Percentiles rank a stretch among this genome's conserved stretches.
Evolutionary conservation across 225 moss, liverwort and hornwort species (phyloP).

Genomic region (Marchantia polymorpha): DNA sequence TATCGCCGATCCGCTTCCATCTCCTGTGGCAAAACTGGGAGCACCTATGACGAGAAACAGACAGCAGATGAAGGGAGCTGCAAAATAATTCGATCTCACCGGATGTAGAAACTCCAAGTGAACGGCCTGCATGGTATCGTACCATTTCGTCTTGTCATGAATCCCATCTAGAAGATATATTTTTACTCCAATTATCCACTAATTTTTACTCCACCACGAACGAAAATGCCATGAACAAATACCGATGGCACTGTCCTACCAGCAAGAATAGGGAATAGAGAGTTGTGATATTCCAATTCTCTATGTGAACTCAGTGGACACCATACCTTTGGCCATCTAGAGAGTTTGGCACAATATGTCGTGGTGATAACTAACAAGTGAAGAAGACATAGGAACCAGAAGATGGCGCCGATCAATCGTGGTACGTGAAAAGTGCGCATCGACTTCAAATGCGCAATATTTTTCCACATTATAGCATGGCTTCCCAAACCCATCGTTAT

Average conservation of each 20-base stretch:
- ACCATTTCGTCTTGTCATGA: too few relatives aligned
- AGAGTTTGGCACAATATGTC: conserved; percentile 36
- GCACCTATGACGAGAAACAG: conserved; percentile 41
- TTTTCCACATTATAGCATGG: conserved; percentile 8
- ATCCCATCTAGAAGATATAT: too few relatives aligned
- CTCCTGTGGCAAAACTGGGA: conserved; percentile 29
- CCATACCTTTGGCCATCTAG: conserved; percentile 49
- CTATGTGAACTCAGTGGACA: neutral
- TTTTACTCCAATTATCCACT: too few relatives aligned
- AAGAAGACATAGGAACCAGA: conserved; percentile 42
- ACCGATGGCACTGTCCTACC: neutral
- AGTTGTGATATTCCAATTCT: neutral
- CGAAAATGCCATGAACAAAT: too few relatives aligned
- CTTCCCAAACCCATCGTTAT: conserved; percentile 2
- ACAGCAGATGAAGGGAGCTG: conserved; percentile 47
- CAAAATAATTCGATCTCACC: conserved; percentile 50
- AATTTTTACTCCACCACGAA: too few relatives aligned
- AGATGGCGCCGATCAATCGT: conserved; percentile 22
- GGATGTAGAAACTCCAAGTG: conserved; percentile 54
- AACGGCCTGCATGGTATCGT: conserved; percentile 41
- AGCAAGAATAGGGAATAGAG: neutral
- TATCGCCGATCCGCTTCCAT: neutral
- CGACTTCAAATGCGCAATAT: neutral
- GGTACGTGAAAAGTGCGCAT: neutral
- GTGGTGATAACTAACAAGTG: conserved; percentile 33